These are phyloP conservation scores for Calonectria pteridis DNA, from an alignment of 2,329 filamentous ascomycete species.

Conservation along the genomic window DNA sequence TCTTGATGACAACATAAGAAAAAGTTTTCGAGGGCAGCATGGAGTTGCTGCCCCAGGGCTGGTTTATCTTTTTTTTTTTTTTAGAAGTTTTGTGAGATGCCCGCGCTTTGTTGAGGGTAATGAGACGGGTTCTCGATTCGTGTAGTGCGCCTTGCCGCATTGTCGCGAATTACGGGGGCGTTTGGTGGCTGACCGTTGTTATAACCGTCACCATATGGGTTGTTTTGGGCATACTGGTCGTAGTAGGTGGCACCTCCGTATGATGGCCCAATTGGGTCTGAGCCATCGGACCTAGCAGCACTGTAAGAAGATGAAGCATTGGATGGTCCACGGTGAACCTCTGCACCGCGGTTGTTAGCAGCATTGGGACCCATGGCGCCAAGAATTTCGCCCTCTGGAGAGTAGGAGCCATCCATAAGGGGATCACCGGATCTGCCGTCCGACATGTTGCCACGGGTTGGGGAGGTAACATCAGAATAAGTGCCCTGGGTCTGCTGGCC, in stretches of 20 bases:
- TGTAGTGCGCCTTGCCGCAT: conserved; percentile 91
- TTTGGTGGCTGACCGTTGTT: conserved; percentile 56
- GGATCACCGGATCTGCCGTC: conserved; percentile 77
- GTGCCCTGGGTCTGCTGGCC: conserved; percentile 70
- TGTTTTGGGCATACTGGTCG: conserved; percentile 69
- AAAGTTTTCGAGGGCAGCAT: background rate
- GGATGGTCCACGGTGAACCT: conserved; percentile 89
- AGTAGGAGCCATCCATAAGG: conserved; percentile 65
- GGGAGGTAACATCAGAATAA: conserved; percentile 81
- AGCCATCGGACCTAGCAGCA: conserved; percentile 79
- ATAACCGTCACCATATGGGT: conserved; percentile 65
- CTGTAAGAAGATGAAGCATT: conserved; percentile 98
- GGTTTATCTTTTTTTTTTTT: conserved; percentile 55
- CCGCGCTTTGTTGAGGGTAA: conserved; percentile 91
- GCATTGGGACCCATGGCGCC: conserved; percentile 83
- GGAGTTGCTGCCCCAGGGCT: conserved; percentile 16
- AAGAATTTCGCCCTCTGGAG: conserved; percentile 84
- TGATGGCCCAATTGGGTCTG: conserved; percentile 63
- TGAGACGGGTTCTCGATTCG: conserved; percentile 92
- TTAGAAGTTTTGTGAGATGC: conserved; percentile 97
- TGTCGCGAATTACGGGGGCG: conserved; percentile 91
- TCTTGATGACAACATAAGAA: conserved; percentile 38
- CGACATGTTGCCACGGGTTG: conserved; percentile 70
- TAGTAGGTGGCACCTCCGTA: conserved; percentile 67
- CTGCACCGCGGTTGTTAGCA: conserved; percentile 72